A percentile compares a stretch with the other conserved stretches of the same genome.
These are phyloP conservation scores for Botryotinia calthae DNA, from an alignment of 2,329 filamentous ascomycete species.

Conservation along the genomic window DNA sequence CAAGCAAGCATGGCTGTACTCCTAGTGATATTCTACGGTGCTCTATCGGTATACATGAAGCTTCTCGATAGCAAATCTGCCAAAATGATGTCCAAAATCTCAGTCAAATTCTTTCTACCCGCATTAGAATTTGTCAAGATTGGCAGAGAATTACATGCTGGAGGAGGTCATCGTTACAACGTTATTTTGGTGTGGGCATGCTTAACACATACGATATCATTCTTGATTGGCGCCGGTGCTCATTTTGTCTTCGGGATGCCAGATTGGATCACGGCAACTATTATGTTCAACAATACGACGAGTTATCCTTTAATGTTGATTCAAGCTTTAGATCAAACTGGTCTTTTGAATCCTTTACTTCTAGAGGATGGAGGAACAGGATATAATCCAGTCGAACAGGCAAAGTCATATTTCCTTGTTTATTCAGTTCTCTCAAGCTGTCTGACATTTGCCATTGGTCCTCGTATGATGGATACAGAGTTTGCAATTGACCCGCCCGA, in stretches of 20 bases:
- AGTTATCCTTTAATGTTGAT: slow-evolving; percentile 48
- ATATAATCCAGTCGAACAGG: slow-evolving; percentile 52
- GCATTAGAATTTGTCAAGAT: slow-evolving; percentile 48
- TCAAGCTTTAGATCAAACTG: slow-evolving; percentile 43
- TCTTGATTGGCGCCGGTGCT: slow-evolving; percentile 43
- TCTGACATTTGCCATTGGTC: slow-evolving; percentile 63
- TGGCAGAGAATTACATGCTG: slow-evolving; percentile 43
- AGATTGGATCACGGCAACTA: slow-evolving; percentile 46
- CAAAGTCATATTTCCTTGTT: slow-evolving; percentile 64
- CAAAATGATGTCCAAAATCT: slow-evolving; percentile 47
- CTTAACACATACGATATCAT: slow-evolving; percentile 42
- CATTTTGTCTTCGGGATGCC: slow-evolving; percentile 44
- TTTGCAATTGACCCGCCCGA: slow-evolving; percentile 40
- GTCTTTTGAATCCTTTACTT: slow-evolving; percentile 52
- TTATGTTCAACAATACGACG: slow-evolving; percentile 52
- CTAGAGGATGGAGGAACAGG: slow-evolving; percentile 45
- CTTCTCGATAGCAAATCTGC: slow-evolving; percentile 42
- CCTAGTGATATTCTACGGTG: slow-evolving; percentile 47
- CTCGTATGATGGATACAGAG: slow-evolving; percentile 52
- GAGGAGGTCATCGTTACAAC: slow-evolving; percentile 41
- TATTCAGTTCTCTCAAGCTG: slow-evolving; percentile 63
- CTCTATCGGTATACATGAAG: slow-evolving; percentile 42
- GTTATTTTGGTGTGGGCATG: slow-evolving; percentile 45
- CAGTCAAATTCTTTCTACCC: slow-evolving; percentile 48
- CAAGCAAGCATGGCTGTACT: slow-evolving; percentile 49